Percentiles rank a stretch among this genome's conserved stretches.
These are phyloP conservation scores for Sungouiella blattae DNA, from an alignment of 805 yeast genomes.

Conservation along the genomic window DNA sequence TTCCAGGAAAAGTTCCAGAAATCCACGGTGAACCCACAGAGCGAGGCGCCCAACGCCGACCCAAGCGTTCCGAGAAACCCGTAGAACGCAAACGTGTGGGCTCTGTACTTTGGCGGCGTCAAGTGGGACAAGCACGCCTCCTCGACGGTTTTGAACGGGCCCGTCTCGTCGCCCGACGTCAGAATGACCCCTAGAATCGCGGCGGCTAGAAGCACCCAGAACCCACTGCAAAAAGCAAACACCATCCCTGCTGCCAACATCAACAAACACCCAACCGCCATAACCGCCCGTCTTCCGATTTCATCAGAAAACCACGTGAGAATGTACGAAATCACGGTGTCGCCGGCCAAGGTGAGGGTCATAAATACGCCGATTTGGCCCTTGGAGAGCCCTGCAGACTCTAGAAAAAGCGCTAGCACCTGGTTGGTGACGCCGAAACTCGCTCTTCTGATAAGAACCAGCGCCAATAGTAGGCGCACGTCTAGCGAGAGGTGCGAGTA, in stretches of 20 bases:
- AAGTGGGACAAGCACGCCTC: constrained; percentile 80
- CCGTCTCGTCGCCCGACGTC: constrained; percentile 87
- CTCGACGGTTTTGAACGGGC: constrained; percentile 84
- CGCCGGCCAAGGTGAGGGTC: constrained; percentile 79
- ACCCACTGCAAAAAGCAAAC: constrained; percentile 57
- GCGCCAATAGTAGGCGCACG: constrained; percentile 59
- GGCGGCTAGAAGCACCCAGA: constrained; percentile 54
- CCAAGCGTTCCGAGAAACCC: constrained; percentile 69
- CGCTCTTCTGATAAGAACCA: constrained; percentile 66
- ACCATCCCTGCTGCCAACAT: constrained; percentile 67
- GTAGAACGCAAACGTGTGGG: constrained; percentile 74
- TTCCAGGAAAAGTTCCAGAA: constrained; percentile 28
- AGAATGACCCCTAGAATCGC: constrained; percentile 84
- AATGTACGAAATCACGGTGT: constrained; percentile 63
- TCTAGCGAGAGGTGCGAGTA: constrained; percentile 31
- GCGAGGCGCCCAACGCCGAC: constrained; percentile 66
- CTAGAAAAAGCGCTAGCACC: constrained; percentile 65
- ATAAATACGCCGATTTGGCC: constrained; percentile 69
- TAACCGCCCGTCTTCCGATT: constrained; percentile 64
- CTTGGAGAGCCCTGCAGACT: constrained; percentile 52
- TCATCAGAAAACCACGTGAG: constrained; percentile 76
- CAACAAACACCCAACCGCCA: constrained; percentile 59
- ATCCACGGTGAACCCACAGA: constrained; percentile 60
- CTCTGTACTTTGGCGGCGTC: constrained; percentile 59
- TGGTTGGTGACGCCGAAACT: constrained; percentile 81